Evolutionary conservation across 2,329 filamentous ascomycete species (phyloP).

Genomic region (Aureobasidium sp.): DNA sequence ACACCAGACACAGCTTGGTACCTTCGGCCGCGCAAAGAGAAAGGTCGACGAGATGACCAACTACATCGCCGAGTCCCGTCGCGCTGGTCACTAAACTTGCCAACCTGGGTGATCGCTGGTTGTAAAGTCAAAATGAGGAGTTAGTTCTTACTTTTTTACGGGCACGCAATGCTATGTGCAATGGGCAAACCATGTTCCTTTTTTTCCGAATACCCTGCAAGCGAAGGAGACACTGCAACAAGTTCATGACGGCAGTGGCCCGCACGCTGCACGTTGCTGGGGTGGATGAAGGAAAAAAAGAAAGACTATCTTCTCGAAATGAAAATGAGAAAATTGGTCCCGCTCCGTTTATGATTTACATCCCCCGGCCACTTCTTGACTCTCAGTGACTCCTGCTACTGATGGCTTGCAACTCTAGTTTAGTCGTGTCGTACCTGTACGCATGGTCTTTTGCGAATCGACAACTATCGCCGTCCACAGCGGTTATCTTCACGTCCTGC

Average conservation of each 20-base stretch:
- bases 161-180: conserved; percentile 12
- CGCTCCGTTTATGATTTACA: conserved; percentile 5
- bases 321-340: conserved; percentile 13
- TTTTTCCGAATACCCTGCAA: conserved; percentile 9
- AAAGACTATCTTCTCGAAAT: conserved; percentile 13
- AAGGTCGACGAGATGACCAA: conserved; percentile 99
- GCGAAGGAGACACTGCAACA: conserved; percentile 2
- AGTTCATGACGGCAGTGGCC: neutral
- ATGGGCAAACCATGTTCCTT: conserved; percentile 7
- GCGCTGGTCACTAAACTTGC: conserved; percentile 57
- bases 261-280: conserved; percentile 9
- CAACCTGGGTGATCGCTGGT: conserved; percentile 14
- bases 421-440: neutral
- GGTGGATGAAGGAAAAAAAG: conserved; percentile 14
- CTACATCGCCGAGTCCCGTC: conserved; percentile 94
- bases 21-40: conserved; percentile 96
- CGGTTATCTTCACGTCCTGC: neutral
- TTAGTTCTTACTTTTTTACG: conserved; percentile 14
- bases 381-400: neutral
- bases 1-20: conserved; percentile 65
- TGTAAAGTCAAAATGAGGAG: conserved; percentile 15
- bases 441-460: neutral
- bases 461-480: neutral
- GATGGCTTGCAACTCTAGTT: neutral
- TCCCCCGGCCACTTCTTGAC: neutral